Conservation (phyloP, 75 land plant genomes). For the Pinus taeda region DNA sequence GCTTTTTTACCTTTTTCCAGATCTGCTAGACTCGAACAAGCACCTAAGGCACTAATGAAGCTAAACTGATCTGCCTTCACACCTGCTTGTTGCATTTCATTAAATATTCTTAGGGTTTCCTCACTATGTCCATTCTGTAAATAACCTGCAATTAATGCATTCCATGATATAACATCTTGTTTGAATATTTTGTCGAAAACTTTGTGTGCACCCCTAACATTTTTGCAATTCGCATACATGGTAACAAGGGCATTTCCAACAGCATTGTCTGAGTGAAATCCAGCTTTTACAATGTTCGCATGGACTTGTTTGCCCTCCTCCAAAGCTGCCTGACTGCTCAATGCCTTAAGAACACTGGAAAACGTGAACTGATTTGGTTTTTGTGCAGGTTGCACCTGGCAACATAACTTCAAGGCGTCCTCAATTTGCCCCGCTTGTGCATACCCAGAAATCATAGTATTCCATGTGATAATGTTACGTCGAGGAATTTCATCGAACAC, state of each 20-base stretch:
- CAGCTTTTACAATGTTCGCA: constrained; percentile 12
- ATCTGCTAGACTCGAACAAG: constrained; percentile 42
- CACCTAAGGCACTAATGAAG: constrained; percentile 44
- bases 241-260: constrained; percentile 14
- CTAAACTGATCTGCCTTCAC: constrained; percentile 20
- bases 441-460: constrained; percentile 27
- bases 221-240: constrained; percentile 22
- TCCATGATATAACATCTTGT: constrained; percentile 24
- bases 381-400: constrained; percentile 9
- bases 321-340: background rate
- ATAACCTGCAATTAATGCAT: constrained; percentile 23
- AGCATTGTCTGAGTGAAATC: constrained; percentile 5
- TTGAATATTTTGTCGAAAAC: constrained; percentile 16
- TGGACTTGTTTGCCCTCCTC: constrained; percentile 14
- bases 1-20: constrained; percentile 16
- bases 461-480: constrained; percentile 54
- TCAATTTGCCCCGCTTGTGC: constrained; percentile 39
- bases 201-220: constrained; percentile 7
- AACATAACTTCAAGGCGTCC: constrained; percentile 31
- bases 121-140: constrained; percentile 29
- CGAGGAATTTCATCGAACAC: constrained; percentile 43
- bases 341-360: constrained; percentile 15
- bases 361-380: constrained; percentile 11
- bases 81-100: constrained; percentile 36
- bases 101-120: constrained; percentile 33